phyloP scores from a whole-genome alignment of 805 yeast genomes.

The Komagataella phaffii region DNA sequence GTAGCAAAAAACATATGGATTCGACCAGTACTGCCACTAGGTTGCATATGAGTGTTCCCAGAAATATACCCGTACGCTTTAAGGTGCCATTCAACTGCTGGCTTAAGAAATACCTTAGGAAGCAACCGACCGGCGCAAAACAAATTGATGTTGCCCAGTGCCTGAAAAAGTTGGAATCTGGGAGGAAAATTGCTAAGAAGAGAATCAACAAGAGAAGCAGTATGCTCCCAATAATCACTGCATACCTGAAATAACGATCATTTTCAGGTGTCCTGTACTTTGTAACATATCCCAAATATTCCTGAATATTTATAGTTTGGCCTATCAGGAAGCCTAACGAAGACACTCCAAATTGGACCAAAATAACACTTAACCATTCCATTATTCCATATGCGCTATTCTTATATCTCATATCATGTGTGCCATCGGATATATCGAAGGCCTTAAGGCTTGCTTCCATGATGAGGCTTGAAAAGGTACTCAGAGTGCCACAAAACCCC shows the following conservation, averaged over 20 bases:
- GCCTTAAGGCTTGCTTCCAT: constrained; percentile 39
- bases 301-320: constrained; percentile 22
- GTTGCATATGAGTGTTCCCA: constrained; percentile 40
- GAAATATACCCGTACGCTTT: constrained; percentile 11
- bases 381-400: constrained; percentile 70
- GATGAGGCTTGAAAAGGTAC: constrained; percentile 63
- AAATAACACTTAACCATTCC: constrained; percentile 52
- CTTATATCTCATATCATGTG: background rate
- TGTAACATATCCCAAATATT: constrained; percentile 5
- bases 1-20: constrained; percentile 26
- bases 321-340: constrained; percentile 50
- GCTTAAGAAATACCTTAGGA: constrained; percentile 41
- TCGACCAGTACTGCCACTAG: constrained; percentile 29
- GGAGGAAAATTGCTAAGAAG: constrained; percentile 19
- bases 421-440: constrained; percentile 7
- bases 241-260: background rate
- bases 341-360: constrained; percentile 50
- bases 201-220: constrained; percentile 24
- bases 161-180: constrained; percentile 33
- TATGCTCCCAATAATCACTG: constrained; percentile 9
- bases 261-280: background rate
- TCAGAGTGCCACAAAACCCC: constrained; percentile 75
- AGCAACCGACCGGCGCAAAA: constrained; percentile 64
- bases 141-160: constrained; percentile 55
- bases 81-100: constrained; percentile 28